These are phyloP conservation scores for Theileria sp. DNA, from an alignment of 169 alveolate species.

Conservation along the genomic window DNA sequence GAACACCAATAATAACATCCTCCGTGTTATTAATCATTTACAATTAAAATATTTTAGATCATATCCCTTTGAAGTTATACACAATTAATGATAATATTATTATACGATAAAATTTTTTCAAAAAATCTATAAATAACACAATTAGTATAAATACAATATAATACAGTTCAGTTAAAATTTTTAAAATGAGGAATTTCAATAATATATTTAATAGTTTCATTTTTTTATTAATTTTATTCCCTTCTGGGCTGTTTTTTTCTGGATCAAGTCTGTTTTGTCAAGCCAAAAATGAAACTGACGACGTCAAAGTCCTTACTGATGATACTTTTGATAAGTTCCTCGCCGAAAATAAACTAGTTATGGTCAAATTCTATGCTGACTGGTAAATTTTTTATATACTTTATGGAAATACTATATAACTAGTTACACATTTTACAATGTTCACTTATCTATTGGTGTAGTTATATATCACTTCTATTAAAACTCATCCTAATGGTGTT, in stretches of 20 bases:
- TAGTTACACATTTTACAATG: conserved; percentile 30
- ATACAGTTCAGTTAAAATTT: neutral
- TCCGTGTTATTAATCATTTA: neutral
- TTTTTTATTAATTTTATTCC: neutral
- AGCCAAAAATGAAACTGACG: conserved; percentile 61
- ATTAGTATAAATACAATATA: neutral
- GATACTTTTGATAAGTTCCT: conserved; percentile 78
- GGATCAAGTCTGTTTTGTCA: neutral
- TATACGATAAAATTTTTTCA: neutral
- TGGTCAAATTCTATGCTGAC: conserved; percentile 90
- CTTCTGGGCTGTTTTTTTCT: neutral
- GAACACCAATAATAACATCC: neutral
- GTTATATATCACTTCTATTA: too few relatives aligned
- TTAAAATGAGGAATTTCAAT: neutral
- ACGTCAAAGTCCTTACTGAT: conserved; percentile 79
- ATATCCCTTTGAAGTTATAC: neutral
- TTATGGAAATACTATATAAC: too few relatives aligned
- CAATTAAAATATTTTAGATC: neutral
- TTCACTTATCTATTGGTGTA: neutral
- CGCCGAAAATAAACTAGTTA: conserved; percentile 66
- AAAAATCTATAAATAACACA: neutral
- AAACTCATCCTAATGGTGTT: neutral
- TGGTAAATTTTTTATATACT: conserved; percentile 78
- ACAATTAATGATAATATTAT: neutral
- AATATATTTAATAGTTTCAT: neutral